Evolutionary conservation across 306 rosid species (phyloP).

Genomic region (Trichosanthes cucumerina): DNA sequence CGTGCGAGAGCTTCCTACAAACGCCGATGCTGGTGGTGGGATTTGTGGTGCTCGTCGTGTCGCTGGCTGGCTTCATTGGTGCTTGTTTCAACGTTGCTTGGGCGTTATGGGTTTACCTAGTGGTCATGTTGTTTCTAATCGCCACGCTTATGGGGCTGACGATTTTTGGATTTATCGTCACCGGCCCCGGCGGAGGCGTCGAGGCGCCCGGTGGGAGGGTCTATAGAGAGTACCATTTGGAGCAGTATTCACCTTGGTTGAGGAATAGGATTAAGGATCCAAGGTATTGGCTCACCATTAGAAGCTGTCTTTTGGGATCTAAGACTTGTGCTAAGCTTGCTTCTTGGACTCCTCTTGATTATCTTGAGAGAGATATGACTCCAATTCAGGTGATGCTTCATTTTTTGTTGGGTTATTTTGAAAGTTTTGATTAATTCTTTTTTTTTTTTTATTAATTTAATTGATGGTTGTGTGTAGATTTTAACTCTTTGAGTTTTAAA

Average conservation of each 20-base stretch:
- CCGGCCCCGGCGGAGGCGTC: conserved; percentile 58
- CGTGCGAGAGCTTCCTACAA: conserved; percentile 72
- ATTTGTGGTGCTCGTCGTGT: conserved; percentile 59
- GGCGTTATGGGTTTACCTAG: conserved; percentile 86
- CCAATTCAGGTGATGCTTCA: conserved; percentile 57
- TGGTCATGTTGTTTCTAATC: conserved; percentile 63
- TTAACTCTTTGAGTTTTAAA: no score
- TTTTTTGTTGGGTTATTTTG: no score
- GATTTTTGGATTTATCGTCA: conserved; percentile 71
- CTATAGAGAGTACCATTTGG: conserved; percentile 61
- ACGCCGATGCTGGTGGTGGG: conserved; percentile 79
- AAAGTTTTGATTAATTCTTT: no score
- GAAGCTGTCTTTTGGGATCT: conserved; percentile 68
- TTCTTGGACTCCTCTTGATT: conserved; percentile 74
- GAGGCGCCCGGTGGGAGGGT: conserved; percentile 70
- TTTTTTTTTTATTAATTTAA: no score
- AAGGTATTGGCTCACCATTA: conserved; percentile 56
- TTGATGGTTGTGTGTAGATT: no score
- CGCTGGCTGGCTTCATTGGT: conserved; percentile 86
- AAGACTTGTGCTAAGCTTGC: conserved; percentile 55
- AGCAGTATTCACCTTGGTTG: conserved; percentile 75
- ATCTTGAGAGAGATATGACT: conserved; percentile 67
- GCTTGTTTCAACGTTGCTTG: conserved; percentile 90
- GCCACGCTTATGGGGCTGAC: conserved; percentile 53
- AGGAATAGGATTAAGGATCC: conserved; percentile 57